phyloP scores from a whole-genome alignment of 139 green algal species.

The Chlamydomonas sphaeroides region DNA sequence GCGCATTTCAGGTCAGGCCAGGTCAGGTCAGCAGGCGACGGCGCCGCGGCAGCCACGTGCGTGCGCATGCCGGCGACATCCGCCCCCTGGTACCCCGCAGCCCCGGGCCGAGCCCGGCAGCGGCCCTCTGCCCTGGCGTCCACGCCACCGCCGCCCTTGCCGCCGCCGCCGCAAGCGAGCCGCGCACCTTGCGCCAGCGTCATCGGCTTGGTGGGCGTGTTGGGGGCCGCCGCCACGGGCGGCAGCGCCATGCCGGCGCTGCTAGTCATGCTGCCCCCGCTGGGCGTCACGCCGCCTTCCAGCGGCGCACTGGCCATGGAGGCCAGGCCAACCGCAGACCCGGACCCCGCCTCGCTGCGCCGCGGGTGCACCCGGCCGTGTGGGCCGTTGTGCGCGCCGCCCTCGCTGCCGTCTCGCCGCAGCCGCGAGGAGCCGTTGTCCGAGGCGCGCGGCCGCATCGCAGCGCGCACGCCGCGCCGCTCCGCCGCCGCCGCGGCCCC shows the following conservation, averaged over 20 bases:
- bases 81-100: too few relatives aligned
- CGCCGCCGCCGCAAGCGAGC: too few relatives aligned
- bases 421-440: neutral
- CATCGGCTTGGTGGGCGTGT: neutral
- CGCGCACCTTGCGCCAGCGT: slow-evolving; percentile 3
- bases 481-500: neutral
- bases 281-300: neutral
- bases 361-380: neutral
- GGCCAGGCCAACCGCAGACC: neutral
- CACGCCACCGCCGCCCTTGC: too few relatives aligned
- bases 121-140: too few relatives aligned
- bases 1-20: too few relatives aligned
- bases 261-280: neutral
- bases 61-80: too few relatives aligned
- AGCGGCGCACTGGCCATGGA: neutral
- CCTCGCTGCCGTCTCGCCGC: slow-evolving; percentile 1
- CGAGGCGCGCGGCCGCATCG: neutral
- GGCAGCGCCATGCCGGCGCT: neutral
- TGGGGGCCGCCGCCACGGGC: neutral
- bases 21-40: too few relatives aligned
- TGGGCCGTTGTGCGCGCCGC: neutral
- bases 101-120: too few relatives aligned
- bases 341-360: neutral
- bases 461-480: too few relatives aligned
- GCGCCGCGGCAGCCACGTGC: too few relatives aligned